Percentiles rank a stretch among this genome's conserved stretches.
Conservation (phyloP, 2,329 filamentous ascomycete genomes). For the Mycosphaerelloides madeirae region DNA sequence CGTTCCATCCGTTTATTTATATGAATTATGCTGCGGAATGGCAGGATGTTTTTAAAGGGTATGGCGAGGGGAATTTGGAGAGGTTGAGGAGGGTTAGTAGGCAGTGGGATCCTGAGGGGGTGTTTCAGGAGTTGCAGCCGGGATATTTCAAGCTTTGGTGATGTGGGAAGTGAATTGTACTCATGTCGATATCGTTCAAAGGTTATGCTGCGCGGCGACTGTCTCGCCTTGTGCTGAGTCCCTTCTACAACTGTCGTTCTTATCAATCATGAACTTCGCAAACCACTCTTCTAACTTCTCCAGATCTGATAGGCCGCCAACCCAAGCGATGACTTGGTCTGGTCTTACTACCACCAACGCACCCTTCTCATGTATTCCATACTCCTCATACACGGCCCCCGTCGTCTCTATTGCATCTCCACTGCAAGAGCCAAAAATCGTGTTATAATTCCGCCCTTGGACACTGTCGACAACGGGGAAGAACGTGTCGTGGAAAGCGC, state of each 20-base stretch:
- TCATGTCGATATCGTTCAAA: too few species aligned
- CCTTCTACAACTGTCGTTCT: too few species aligned
- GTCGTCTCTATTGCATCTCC: background rate
- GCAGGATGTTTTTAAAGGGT: slow-evolving; percentile 14
- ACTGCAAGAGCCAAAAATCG: slow-evolving; percentile 1
- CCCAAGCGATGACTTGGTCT: slow-evolving; percentile 11
- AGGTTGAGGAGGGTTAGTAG: slow-evolving; percentile 9
- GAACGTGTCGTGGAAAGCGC: slow-evolving; percentile 6
- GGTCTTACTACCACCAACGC: slow-evolving; percentile 8
- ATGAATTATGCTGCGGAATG: slow-evolving; percentile 14
- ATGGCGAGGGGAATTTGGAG: slow-evolving; percentile 12
- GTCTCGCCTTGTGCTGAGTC: too few species aligned
- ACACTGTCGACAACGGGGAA: slow-evolving; percentile 1
- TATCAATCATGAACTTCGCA: slow-evolving; percentile 10
- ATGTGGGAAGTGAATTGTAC: too few species aligned
- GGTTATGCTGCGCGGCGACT: too few species aligned
- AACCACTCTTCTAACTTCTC: slow-evolving; percentile 7
- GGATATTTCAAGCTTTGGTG: slow-evolving; percentile 11
- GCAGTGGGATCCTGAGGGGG: slow-evolving; percentile 12
- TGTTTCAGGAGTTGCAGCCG: slow-evolving; percentile 13
- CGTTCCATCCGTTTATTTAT: slow-evolving; percentile 12
- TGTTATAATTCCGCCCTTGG: slow-evolving; percentile 3
- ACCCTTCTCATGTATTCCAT: slow-evolving; percentile 5
- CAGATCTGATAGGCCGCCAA: slow-evolving; percentile 5
- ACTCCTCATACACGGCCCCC: background rate